phyloP scores from a whole-genome alignment of 768 basidiomycete genomes.

The Asterophora parasitica region DNA sequence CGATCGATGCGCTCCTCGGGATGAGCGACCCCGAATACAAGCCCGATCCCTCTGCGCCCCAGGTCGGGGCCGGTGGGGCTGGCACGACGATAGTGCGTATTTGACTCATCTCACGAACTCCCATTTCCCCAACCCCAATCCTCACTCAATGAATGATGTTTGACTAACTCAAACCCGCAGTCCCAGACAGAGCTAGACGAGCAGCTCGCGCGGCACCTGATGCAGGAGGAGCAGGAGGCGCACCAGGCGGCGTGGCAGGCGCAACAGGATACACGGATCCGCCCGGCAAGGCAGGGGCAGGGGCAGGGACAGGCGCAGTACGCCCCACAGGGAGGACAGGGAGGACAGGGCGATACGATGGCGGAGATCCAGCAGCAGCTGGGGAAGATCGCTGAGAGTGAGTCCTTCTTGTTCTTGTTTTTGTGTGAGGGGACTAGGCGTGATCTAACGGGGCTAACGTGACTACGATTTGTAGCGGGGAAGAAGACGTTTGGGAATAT shows the following conservation, averaged over 20 bases:
- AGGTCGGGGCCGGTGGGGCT: no score
- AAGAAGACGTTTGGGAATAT: slow-evolving; percentile 74
- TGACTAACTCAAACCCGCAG: slow-evolving; percentile 17
- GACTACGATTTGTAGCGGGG: slow-evolving; percentile 62
- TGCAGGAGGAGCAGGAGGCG: slow-evolving; percentile 55
- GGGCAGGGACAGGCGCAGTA: slow-evolving; percentile 15
- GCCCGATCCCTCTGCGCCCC: slow-evolving; percentile 27
- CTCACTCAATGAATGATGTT: no score
- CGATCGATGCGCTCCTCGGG: slow-evolving; percentile 71
- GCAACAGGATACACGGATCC: slow-evolving; percentile 16
- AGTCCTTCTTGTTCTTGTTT: slow-evolving; percentile 22
- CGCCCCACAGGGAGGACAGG: not conserved
- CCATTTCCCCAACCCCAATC: no score
- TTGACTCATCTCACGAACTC: no score
- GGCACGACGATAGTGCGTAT: no score
- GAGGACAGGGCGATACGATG: slow-evolving; percentile 42
- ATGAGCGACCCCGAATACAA: slow-evolving; percentile 83
- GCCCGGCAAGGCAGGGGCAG: not conserved
- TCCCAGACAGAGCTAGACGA: slow-evolving; percentile 75
- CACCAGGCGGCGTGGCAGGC: slow-evolving; percentile 33
- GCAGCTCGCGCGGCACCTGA: slow-evolving; percentile 67
- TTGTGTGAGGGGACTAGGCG: not conserved
- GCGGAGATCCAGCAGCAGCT: slow-evolving; percentile 72
- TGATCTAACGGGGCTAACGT: not conserved
- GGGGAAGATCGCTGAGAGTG: slow-evolving; percentile 74